These are phyloP conservation scores for Teratosphaeria zuluensis DNA, from an alignment of 2,329 filamentous ascomycete species.

Conservation along the genomic window DNA sequence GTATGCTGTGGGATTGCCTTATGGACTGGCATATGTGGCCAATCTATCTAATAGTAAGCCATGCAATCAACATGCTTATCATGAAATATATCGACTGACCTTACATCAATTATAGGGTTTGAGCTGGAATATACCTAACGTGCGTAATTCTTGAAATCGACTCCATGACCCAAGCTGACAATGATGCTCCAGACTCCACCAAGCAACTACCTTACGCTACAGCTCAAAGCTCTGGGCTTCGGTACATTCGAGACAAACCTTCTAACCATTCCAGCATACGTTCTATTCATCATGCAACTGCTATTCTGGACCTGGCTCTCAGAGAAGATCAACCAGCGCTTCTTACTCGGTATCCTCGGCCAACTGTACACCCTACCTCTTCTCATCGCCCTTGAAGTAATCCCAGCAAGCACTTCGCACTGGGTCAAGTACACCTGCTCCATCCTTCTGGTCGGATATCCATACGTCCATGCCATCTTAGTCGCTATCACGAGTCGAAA, in stretches of 20 bases:
- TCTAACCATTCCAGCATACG: conserved; percentile 34
- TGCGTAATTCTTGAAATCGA: neutral
- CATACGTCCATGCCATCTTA: conserved; percentile 46
- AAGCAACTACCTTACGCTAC: neutral
- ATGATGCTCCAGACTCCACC: neutral
- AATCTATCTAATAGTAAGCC: conserved; percentile 42
- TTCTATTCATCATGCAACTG: conserved; percentile 43
- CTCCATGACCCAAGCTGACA: neutral
- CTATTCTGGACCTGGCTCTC: conserved; percentile 39
- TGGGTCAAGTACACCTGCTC: conserved; percentile 31
- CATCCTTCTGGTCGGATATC: conserved; percentile 30
- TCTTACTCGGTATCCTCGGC: conserved; percentile 38
- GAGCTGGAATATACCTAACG: conserved; percentile 26
- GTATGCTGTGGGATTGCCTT: conserved; percentile 41
- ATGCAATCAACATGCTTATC: conserved; percentile 29
- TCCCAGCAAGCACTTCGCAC: conserved; percentile 25
- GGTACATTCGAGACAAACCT: conserved; percentile 32
- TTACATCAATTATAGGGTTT: conserved; percentile 24
- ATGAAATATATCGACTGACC: conserved; percentile 30
- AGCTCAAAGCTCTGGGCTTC: neutral
- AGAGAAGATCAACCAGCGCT: conserved; percentile 42
- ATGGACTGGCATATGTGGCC: conserved; percentile 50
- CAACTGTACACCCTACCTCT: conserved; percentile 35
- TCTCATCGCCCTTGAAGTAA: conserved; percentile 27
- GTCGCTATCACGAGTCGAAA: conserved; percentile 55